These are phyloP conservation scores for Pseudotulostoma volvatum DNA, from an alignment of 495 filamentous ascomycete species.

Conservation along the genomic window DNA sequence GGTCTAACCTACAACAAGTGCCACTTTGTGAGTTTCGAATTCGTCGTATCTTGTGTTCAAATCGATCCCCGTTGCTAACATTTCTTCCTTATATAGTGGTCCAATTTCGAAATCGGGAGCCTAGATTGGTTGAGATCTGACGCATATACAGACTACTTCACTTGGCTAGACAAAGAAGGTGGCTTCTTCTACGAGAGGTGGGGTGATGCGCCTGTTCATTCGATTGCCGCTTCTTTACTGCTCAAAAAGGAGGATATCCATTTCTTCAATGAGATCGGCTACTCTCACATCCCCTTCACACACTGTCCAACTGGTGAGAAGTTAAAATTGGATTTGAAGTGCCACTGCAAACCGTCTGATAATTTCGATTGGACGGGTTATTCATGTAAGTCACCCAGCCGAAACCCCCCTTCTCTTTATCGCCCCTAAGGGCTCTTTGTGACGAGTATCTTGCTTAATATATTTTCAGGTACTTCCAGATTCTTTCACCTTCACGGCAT, in stretches of 20 bases:
- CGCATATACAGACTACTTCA: constrained; percentile 67
- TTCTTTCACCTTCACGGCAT: constrained; percentile 71
- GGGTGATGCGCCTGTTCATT: constrained; percentile 96
- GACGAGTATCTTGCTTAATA: background rate
- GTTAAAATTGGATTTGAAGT: constrained; percentile 62
- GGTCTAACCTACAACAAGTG: constrained; percentile 89
- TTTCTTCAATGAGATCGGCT: constrained; percentile 97
- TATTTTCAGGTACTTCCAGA: constrained; percentile 48
- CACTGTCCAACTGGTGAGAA: constrained; percentile 88
- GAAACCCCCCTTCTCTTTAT: background rate
- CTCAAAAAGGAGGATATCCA: constrained; percentile 86
- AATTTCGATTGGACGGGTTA: constrained; percentile 99
- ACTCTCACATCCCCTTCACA: constrained; percentile 97
- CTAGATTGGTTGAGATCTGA: constrained; percentile 70
- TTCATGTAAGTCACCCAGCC: constrained; percentile 47
- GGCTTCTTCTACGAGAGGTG: constrained; percentile 99
- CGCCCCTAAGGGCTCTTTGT: too few relatives aligned
- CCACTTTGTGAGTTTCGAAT: constrained; percentile 59
- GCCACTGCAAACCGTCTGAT: constrained; percentile 84
- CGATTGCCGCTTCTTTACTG: constrained; percentile 77
- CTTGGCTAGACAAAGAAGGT: constrained; percentile 65
- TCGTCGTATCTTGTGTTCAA: background rate
- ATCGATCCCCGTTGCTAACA: too few relatives aligned
- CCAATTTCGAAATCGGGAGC: constrained; percentile 80
- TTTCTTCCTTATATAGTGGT: constrained; percentile 46